Percentiles rank a stretch among this genome's conserved stretches.
Conservation (phyloP, 2,329 filamentous ascomycete genomes). For the Calonectria henricotiae region DNA sequence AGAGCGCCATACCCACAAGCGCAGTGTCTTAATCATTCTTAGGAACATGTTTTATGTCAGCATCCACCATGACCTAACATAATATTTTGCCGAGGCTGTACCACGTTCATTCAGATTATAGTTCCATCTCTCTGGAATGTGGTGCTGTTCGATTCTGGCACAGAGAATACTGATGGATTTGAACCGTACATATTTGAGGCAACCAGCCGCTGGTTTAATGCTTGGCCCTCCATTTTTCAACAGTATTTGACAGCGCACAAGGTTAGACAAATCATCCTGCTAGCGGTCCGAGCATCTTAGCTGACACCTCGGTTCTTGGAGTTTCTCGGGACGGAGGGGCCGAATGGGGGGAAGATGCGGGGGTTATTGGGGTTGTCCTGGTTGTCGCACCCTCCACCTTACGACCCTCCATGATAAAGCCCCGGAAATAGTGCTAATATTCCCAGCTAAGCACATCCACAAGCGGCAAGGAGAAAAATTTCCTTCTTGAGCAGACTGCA, state of each 20-base stretch:
- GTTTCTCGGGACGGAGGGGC: background rate
- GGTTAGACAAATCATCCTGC: background rate
- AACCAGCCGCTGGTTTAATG: too few relatives aligned
- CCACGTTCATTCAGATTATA: too few relatives aligned
- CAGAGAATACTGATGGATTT: too few relatives aligned
- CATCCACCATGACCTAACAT: too few relatives aligned
- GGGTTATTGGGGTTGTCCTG: background rate
- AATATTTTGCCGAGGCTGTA: too few relatives aligned
- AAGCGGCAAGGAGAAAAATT: background rate
- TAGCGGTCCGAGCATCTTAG: background rate
- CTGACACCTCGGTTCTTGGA: background rate
- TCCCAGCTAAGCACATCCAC: background rate
- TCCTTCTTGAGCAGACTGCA: background rate
- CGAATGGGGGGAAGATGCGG: constrained; percentile 4
- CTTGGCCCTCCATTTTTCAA: too few relatives aligned
- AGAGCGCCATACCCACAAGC: too few relatives aligned
- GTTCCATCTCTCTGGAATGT: too few relatives aligned
- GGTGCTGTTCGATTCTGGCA: too few relatives aligned
- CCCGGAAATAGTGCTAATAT: background rate
- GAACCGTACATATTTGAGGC: too few relatives aligned
- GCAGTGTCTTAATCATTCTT: too few relatives aligned
- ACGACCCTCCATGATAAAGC: background rate
- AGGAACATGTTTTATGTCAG: too few relatives aligned
- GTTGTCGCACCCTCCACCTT: background rate
- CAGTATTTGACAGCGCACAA: background rate